Evolutionary conservation across 2,329 filamentous ascomycete species (phyloP).

Genomic region (Nothomitra cinnamomea): DNA sequence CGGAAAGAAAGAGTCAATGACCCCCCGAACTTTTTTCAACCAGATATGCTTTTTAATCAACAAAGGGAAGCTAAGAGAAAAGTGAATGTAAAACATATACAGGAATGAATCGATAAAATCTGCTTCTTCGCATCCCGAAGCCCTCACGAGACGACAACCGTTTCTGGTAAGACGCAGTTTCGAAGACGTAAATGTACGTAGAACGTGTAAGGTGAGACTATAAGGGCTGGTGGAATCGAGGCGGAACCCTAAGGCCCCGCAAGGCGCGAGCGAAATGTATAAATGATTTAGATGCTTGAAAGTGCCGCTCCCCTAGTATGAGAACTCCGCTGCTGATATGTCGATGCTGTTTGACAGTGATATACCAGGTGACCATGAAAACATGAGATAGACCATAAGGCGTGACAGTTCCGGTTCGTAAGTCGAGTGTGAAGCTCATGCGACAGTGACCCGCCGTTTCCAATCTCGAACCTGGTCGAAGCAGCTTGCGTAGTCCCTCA

Average conservation of each 20-base stretch:
- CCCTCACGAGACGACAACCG: not conserved
- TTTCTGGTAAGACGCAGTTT: not conserved
- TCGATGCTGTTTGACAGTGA: not conserved
- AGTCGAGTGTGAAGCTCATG: not conserved
- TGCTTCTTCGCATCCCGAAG: not conserved
- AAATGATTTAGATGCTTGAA: not conserved
- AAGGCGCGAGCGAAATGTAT: constrained; percentile 1
- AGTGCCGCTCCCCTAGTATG: not conserved
- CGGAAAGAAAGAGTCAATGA: not conserved
- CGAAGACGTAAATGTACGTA: not conserved
- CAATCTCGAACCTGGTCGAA: constrained; percentile 66
- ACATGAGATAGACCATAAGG: constrained; percentile 3
- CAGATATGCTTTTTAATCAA: constrained; percentile 1
- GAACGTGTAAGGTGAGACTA: not conserved
- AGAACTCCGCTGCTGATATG: not conserved
- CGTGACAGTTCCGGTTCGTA: constrained; percentile 3
- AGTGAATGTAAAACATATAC: not conserved
- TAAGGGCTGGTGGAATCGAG: not conserved
- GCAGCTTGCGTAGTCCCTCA: constrained; percentile 71
- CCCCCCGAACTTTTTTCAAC: constrained; percentile 2
- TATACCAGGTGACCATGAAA: constrained; percentile 2
- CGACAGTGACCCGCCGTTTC: constrained; percentile 23
- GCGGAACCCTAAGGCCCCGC: not conserved
- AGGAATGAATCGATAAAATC: not conserved
- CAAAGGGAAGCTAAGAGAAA: not conserved